Evolutionary conservation across 495 filamentous ascomycete genomes (phyloP), one percentile per base, ranked within the genome.

Genomic region (Extremus antarcticus): DNA sequence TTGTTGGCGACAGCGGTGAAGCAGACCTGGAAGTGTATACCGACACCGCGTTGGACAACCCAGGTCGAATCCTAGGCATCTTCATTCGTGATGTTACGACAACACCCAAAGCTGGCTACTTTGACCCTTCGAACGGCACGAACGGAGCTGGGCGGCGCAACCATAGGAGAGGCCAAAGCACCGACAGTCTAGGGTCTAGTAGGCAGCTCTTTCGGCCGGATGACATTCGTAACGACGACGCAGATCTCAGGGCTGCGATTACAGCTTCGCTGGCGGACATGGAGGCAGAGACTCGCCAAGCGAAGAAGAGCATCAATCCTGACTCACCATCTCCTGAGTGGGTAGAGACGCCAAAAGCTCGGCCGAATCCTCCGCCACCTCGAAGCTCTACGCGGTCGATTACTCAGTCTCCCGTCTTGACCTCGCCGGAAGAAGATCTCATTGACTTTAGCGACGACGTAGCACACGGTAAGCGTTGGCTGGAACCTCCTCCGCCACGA

Each of bases 11-110:
- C 62, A 95, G 90, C 61, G 92, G 92, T 20, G 92, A 98, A 68
- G 91, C 90, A 3, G 92, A 98, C 69, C 76, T 98, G 1, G 92
- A 98, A 68, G 89, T 99, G 0, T 99, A 99, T 63, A 96, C 89
- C 0, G 91, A 99, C 56, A 76, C 94, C n/a, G 88, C 83, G 0
- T 60, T 89, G 20, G 81, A 84, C 11, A 84, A 95, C 65, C 92
- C 88, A 0, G 86, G 86, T 0, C 76, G 86, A 32, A 82, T 99
- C 29, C 64, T 94, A 10, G 85, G 78, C 0, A 78, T 99, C 25
- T 99, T 95, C 66, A 96, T 99, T 56, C 79, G 92, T 21, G 94
- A 99, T 68, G 84, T 97, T 19, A 96, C 94, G 0, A 94, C 88
- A 0, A 73, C 84, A 4, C 74, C 80, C 13, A 73, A 72, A 39